phyloP scores from a whole-genome alignment of 1,284 basidiomycete genomes.

The Ganoderma leucocontextum region DNA sequence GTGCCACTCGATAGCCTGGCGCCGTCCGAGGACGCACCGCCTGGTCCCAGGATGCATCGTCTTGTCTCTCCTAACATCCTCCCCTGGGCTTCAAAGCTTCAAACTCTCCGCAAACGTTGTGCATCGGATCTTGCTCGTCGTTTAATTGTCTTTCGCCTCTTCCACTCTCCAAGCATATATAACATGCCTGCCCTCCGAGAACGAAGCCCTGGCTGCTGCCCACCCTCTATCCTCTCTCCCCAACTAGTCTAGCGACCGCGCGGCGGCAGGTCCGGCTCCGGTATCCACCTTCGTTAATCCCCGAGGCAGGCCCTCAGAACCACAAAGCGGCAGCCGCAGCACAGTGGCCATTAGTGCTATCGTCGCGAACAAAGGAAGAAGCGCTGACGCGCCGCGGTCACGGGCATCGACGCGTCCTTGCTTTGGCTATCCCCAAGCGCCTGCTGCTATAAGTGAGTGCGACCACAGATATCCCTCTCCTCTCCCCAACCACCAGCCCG shows the following conservation, averaged over 20 bases:
- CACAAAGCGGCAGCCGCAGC: conserved; percentile 3
- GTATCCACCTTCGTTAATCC: background rate
- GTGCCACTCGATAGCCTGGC: background rate
- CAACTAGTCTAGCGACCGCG: background rate
- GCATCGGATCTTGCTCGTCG: background rate
- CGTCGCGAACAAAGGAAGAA: background rate
- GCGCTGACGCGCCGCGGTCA: conserved; percentile 2
- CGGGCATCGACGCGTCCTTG: background rate
- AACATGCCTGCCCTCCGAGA: background rate
- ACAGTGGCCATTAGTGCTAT: background rate
- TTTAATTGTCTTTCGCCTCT: background rate
- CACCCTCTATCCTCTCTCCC: background rate
- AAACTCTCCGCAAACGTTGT: background rate
- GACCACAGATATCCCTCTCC: background rate
- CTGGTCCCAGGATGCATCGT: background rate
- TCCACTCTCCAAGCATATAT: background rate
- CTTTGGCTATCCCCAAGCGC: conserved; percentile 1
- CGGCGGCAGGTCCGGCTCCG: conserved; percentile 1
- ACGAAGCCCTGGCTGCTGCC: conserved; percentile 4
- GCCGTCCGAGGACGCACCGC: background rate
- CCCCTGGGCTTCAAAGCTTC: background rate
- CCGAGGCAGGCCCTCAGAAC: background rate
- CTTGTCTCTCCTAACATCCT: background rate
- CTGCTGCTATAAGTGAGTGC: conserved; percentile 7
- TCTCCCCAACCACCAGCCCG: background rate